These are phyloP conservation scores for Penicillium janthinellum DNA, from an alignment of 2,329 filamentous ascomycete species.

Conservation along the genomic window DNA sequence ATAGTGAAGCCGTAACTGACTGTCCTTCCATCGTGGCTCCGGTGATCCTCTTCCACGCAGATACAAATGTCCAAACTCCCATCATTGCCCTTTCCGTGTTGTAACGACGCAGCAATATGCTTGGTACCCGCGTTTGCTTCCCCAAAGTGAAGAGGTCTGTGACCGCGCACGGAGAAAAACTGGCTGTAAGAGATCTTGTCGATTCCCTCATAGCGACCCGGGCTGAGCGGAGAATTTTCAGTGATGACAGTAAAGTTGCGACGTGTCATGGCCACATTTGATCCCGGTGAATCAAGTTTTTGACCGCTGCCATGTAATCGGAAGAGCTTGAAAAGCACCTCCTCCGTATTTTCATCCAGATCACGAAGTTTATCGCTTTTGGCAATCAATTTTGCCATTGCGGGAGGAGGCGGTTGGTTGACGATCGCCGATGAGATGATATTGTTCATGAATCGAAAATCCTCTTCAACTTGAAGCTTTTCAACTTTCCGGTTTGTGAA, in stretches of 20 bases:
- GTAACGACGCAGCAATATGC: neutral
- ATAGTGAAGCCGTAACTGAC: neutral
- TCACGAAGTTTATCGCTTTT: neutral
- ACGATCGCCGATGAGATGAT: neutral
- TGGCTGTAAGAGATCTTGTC: neutral
- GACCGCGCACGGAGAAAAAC: neutral
- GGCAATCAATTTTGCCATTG: neutral
- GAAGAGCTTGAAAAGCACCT: neutral
- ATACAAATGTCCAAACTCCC: no score
- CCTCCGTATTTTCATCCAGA: neutral
- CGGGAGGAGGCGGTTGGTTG: neutral
- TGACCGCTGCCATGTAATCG: neutral
- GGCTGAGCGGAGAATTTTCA: neutral
- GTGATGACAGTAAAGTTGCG: neutral
- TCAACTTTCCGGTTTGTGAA: neutral
- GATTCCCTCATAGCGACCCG: neutral
- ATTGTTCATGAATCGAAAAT: neutral
- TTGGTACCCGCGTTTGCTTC: neutral
- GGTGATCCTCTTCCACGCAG: no score
- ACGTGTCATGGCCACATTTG: neutral
- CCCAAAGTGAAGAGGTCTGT: neutral
- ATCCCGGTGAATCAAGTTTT: neutral
- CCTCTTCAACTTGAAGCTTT: neutral
- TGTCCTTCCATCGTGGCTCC: no score
- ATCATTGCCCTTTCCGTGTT: no score